Base-by-base conservation (phyloP, 129 eudicot genomes). In the Tanacetum coccineum region DNA sequence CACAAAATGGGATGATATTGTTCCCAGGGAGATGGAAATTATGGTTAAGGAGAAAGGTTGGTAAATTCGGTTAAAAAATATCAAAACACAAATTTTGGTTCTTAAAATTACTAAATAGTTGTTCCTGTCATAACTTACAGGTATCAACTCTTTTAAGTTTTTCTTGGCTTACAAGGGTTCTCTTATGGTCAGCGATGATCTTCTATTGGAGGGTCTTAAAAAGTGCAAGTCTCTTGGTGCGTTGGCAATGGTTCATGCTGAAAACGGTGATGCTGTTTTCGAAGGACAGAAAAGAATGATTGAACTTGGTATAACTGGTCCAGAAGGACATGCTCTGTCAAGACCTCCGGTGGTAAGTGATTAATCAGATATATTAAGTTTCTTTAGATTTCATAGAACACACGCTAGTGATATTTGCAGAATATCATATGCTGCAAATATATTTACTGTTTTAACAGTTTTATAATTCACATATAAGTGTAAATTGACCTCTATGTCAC, bases 281-380 rank as follows among this genome's bases (percentile, higher is more conserved):
- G 96, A 93, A 84, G 98, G 98, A 44, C 98, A 93, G 59, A 88
- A 79, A 73, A 73, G 92, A 82, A 93, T 93, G 96, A 88, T 93
- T 72, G 85, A 86, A 81, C 98, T 93, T 80, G 98, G 98, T 51
- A 86, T 93, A 62, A 93, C 95, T 57, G 98, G 98, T 70, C 98
- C 98, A 22, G 98, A 93, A 84, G 98, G 98, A 59, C 98, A 93
- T 77, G 92, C 95, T 47, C 83, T 93, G 61, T 93, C 98, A 72
- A 93, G 98, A 70, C 98, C 98, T 56, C 95, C 98, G 42, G 84
- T 79, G 85, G 98, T 93, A 88, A 80, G 62, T 66, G 59, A 71
- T 60, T 59, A 9, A 58, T 70, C 2, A 77, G 9, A 64, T 57
- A 9, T 26, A 15, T 10, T 64, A 53, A 14, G 48, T 64, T 62